Evolutionary conservation across 345 rosid species (phyloP).

Genomic region (Citrus mangshanensis): DNA sequence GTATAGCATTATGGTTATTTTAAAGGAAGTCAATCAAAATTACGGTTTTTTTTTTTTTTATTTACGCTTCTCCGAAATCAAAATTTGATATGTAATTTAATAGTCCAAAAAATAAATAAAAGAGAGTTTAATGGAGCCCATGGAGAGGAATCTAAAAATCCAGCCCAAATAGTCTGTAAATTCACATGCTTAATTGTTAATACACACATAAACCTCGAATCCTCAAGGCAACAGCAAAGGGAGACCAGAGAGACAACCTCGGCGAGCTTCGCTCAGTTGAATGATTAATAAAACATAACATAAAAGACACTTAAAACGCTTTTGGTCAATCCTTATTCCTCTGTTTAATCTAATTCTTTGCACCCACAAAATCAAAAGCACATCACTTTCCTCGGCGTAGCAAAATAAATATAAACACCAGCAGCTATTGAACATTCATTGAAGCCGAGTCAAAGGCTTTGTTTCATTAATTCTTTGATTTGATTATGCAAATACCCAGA

Average conservation of each 20-base stretch:
- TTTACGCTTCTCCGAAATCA: too few species aligned
- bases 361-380: background rate
- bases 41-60: too few species aligned
- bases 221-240: background rate
- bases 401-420: background rate
- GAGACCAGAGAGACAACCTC: background rate
- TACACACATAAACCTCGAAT: background rate
- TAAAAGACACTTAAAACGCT: background rate
- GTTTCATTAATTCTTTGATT: background rate
- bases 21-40: too few species aligned
- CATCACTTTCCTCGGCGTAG: background rate
- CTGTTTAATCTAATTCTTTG: background rate
- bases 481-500: constrained; percentile 50
- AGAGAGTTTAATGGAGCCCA: background rate
- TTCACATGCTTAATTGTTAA: background rate
- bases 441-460: background rate
- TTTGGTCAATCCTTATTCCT: background rate
- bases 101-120: too few species aligned
- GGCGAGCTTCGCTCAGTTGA: background rate
- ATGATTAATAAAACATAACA: background rate
- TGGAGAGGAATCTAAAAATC: background rate
- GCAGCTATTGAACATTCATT: background rate
- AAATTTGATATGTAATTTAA: too few species aligned
- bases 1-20: too few species aligned
- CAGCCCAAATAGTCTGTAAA: background rate